Evolutionary conservation across 108 stramenopile genomes (phyloP).

Genomic region (Skeletonema costatum): DNA sequence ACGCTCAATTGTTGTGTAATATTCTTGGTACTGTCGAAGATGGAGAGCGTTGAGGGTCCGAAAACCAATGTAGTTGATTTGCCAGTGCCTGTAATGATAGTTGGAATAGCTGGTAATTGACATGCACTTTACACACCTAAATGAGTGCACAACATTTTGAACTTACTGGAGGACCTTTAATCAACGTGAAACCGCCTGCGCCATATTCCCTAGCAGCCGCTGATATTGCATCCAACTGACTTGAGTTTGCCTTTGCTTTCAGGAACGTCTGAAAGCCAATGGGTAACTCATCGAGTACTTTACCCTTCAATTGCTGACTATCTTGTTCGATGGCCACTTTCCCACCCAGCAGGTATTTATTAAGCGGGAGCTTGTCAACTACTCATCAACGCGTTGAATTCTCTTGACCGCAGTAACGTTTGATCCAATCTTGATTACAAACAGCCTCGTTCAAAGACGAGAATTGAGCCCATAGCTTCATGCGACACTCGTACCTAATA

Average conservation of each 20-base stretch:
- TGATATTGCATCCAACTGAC: constrained; percentile 52
- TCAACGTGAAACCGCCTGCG: constrained; percentile 54
- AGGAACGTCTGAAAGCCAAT: constrained; percentile 46
- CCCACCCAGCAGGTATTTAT: constrained; percentile 34
- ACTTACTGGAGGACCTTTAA: constrained; percentile 64
- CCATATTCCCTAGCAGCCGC: constrained; percentile 49
- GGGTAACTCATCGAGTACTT: constrained; percentile 28
- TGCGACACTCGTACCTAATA: constrained; percentile 41
- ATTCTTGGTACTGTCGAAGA: constrained; percentile 51
- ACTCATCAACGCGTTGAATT: constrained; percentile 48
- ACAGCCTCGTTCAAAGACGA: constrained; percentile 38
- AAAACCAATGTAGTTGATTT: constrained; percentile 84
- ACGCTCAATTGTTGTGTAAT: constrained; percentile 47
- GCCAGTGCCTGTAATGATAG: constrained; percentile 54
- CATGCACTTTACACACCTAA: not conserved
- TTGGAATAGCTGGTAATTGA: not conserved
- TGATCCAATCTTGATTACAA: constrained; percentile 45
- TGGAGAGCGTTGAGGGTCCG: constrained; percentile 79
- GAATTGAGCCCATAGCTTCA: constrained; percentile 41
- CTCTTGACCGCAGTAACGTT: constrained; percentile 57
- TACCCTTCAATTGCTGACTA: not conserved
- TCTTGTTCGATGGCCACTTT: not conserved
- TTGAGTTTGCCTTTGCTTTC: constrained; percentile 46
- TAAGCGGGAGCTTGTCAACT: constrained; percentile 38
- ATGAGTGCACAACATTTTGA: not conserved